Conservation (phyloP, 257 asterid species). For the Solanum chiquidenum region DNA sequence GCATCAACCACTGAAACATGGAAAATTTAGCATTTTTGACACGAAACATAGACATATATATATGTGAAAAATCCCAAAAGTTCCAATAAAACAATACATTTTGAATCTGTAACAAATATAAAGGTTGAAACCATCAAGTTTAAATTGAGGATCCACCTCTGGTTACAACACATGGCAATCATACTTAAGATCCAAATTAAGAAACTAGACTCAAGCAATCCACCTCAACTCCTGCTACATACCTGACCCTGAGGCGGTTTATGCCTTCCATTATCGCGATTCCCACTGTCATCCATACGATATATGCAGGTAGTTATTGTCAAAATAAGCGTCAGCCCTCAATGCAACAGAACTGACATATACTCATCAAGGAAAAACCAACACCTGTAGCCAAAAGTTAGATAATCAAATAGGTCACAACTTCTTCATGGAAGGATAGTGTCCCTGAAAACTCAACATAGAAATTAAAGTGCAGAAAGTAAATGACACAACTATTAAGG, state of each 20-base stretch:
- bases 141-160: background rate
- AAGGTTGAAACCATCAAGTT: background rate
- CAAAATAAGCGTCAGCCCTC: background rate
- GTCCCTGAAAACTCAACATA: background rate
- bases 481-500: background rate
- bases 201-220: background rate
- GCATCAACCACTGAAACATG: constrained; percentile 80
- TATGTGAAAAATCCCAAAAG: background rate
- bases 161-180: background rate
- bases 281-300: constrained; percentile 69
- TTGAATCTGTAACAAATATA: background rate
- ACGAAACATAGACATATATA: background rate
- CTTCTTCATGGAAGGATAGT: background rate
- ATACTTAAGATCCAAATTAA: background rate
- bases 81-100: background rate
- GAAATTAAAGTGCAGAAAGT: background rate
- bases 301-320: constrained; percentile 7
- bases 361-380: constrained; percentile 1
- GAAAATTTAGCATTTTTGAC: background rate
- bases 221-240: constrained; percentile 1
- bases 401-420: background rate
- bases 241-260: constrained; percentile 90
- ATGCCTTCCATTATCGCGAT: constrained; percentile 80
- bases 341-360: constrained; percentile 3
- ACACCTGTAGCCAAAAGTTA: background rate